These are phyloP conservation scores for Backusella luteola DNA, from an alignment of 192 early-diverging fungal species.

Conservation along the genomic window DNA sequence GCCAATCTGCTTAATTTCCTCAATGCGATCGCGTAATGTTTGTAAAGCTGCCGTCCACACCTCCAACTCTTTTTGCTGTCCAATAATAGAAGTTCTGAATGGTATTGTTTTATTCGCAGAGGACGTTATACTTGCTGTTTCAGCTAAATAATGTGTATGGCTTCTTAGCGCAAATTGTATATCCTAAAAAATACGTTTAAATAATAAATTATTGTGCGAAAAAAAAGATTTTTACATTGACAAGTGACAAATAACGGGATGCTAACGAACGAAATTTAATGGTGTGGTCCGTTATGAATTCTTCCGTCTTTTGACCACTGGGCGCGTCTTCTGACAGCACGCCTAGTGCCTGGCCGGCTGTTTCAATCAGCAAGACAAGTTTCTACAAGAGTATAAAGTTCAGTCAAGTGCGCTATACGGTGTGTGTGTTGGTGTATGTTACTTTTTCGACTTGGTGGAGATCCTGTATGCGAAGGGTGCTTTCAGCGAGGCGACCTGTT, in stretches of 20 bases:
- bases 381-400: constrained; percentile 13
- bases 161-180: constrained; percentile 25
- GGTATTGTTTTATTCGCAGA: constrained; percentile 26
- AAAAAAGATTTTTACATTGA: constrained; percentile 14
- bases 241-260: constrained; percentile 18
- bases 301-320: neutral
- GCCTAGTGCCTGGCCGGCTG: constrained; percentile 21
- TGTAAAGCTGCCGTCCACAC: constrained; percentile 23
- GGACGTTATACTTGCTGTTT: constrained; percentile 18
- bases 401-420: neutral
- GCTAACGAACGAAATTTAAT: constrained; percentile 13
- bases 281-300: neutral
- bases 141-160: constrained; percentile 24
- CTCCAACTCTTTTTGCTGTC: constrained; percentile 24
- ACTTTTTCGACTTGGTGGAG: constrained; percentile 27
- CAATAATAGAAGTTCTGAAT: constrained; percentile 17
- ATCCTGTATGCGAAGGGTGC: constrained; percentile 22
- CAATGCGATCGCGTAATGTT: constrained; percentile 9
- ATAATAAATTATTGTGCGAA: neutral
- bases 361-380: constrained; percentile 26
- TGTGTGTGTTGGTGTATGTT: neutral
- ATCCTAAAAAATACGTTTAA: constrained; percentile 19
- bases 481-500: constrained; percentile 16
- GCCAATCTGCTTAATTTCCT: constrained; percentile 8
- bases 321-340: constrained; percentile 19